Evolutionary conservation across 2,329 filamentous ascomycete species (phyloP).

Genomic region (Capronia americana): DNA sequence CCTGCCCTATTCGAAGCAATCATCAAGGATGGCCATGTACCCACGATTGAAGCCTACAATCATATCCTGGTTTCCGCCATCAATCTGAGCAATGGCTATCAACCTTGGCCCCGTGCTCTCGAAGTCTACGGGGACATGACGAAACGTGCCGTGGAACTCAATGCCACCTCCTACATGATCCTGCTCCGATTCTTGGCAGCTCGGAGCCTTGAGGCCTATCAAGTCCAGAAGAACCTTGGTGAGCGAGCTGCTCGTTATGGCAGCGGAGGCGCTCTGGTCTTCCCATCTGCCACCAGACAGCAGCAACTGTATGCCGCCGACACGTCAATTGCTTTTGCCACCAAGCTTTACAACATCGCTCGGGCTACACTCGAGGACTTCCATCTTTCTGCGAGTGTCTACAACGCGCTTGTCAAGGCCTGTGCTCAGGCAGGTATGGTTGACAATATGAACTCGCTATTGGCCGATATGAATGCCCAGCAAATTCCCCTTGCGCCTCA

Average conservation of each 20-base stretch:
- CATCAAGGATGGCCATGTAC: conserved; percentile 80
- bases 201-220: conserved; percentile 78
- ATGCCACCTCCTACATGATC: conserved; percentile 85
- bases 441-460: conserved; percentile 87
- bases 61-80: conserved; percentile 85
- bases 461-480: conserved; percentile 85
- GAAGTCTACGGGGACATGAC: conserved; percentile 98
- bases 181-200: conserved; percentile 82
- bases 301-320: conserved; percentile 86
- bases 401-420: conserved; percentile 82
- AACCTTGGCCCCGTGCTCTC: conserved; percentile 87
- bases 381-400: conserved; percentile 79
- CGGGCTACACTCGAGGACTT: conserved; percentile 65
- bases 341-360: conserved; percentile 84
- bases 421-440: conserved; percentile 83
- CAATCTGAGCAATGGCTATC: conserved; percentile 78
- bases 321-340: conserved; percentile 80
- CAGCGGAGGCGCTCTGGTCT: conserved; percentile 86
- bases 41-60: conserved; percentile 88
- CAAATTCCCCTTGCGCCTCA: conserved; percentile 76
- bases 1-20: conserved; percentile 89
- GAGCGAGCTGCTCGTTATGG: conserved; percentile 84
- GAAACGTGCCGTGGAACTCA: conserved; percentile 78
- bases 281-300: conserved; percentile 85
- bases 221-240: conserved; percentile 75